Percentiles rank a stretch among this genome's conserved stretches.
Conservation (phyloP, 352 stramenopile genomes). For the Globisporangium cylindrosporum region DNA sequence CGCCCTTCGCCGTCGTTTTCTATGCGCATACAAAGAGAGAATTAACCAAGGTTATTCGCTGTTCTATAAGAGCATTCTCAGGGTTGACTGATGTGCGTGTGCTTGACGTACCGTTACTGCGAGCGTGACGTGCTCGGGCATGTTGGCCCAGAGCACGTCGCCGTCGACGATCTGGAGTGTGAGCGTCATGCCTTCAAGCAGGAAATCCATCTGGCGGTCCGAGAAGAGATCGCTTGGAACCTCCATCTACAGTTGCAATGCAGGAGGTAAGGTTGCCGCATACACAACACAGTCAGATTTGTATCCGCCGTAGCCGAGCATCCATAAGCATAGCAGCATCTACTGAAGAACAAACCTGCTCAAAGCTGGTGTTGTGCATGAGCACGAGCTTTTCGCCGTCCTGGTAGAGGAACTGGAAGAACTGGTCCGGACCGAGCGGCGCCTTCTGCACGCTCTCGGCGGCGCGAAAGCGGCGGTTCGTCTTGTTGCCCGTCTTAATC, state of each 20-base stretch:
- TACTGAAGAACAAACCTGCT: constrained; percentile 52
- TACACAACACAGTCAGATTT: background rate
- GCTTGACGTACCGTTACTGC: constrained; percentile 46
- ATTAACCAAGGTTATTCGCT: background rate
- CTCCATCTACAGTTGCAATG: constrained; percentile 48
- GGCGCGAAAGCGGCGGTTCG: constrained; percentile 77
- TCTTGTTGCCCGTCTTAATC: constrained; percentile 85
- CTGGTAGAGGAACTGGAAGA: constrained; percentile 84
- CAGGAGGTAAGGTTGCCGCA: background rate
- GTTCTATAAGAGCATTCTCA: background rate
- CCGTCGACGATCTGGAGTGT: constrained; percentile 84
- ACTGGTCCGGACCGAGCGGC: constrained; percentile 62
- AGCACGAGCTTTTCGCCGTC: constrained; percentile 76
- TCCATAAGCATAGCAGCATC: background rate
- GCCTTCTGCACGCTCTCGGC: constrained; percentile 81
- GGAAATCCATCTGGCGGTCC: constrained; percentile 69
- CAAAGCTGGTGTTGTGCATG: constrained; percentile 80
- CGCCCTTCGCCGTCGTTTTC: constrained; percentile 78
- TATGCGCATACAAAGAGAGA: constrained; percentile 11
- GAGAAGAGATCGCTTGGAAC: constrained; percentile 67
- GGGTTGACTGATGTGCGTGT: too few relatives aligned
- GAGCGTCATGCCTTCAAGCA: constrained; percentile 76
- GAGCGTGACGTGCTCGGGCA: constrained; percentile 79
- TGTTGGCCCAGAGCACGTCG: constrained; percentile 83
- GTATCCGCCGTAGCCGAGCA: background rate